Evolutionary conservation across 2,329 filamentous ascomycete genomes (phyloP).

Genomic region (Stagonosporopsis rhizophila): DNA sequence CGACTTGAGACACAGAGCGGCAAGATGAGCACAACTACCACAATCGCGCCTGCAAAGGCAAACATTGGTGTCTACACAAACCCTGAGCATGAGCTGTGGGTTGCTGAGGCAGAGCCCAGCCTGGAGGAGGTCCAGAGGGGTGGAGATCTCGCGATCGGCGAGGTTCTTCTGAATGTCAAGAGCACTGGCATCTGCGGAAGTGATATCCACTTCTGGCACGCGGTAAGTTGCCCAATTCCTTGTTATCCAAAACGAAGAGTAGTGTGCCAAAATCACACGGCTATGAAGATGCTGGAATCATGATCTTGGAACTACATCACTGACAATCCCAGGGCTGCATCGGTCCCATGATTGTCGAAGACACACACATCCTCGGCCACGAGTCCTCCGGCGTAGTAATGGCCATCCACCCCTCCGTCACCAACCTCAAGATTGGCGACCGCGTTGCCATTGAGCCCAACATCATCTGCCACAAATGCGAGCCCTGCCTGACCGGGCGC

Average conservation of each 20-base stretch:
- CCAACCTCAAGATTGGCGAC: conserved; percentile 79
- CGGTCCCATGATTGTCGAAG: conserved; percentile 91
- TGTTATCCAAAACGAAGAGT: neutral
- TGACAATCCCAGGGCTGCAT: conserved; percentile 69
- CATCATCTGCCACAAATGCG: conserved; percentile 88
- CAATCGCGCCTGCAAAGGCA: conserved; percentile 67
- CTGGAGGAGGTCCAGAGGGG: conserved; percentile 75
- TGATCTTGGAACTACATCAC: neutral
- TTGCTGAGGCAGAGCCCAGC: conserved; percentile 77
- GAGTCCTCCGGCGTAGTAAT: conserved; percentile 86
- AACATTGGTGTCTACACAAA: conserved; percentile 98
- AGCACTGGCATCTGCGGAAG: conserved; percentile 97
- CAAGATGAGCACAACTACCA: conserved; percentile 47
- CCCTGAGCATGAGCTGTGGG: conserved; percentile 89
- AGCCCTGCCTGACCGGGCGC: conserved; percentile 87
- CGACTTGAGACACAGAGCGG: conserved; percentile 17
- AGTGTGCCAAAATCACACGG: neutral
- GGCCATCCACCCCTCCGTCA: conserved; percentile 82
- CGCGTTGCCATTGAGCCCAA: conserved; percentile 78
- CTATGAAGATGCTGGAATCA: neutral
- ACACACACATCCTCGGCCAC: conserved; percentile 91
- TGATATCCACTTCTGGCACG: conserved; percentile 97
- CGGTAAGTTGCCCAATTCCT: conserved; percentile 54
- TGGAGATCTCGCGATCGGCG: conserved; percentile 75
- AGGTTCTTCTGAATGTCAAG: conserved; percentile 88